Percentiles rank a stretch among this genome's conserved stretches.
phyloP scores from a whole-genome alignment of 1,284 basidiomycete genomes.

The Sparassis latifolia region DNA sequence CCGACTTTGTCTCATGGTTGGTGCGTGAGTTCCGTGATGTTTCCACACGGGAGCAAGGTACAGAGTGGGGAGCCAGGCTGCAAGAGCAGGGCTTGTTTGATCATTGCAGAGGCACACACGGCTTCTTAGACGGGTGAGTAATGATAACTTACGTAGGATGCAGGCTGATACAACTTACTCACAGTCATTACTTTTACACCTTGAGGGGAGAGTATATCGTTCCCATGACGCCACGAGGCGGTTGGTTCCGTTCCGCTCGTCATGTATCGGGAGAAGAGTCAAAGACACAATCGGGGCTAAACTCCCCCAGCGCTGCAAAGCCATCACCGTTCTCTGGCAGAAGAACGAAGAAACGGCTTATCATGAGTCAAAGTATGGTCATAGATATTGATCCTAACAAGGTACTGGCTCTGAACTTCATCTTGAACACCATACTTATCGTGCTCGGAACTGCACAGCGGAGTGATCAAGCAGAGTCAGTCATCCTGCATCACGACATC shows the following conservation, averaged over 20 bases:
- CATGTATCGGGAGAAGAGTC: conserved; percentile 29
- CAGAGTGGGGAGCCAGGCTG: conserved; percentile 73
- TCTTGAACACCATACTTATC: too few species aligned
- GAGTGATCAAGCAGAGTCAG: conserved; percentile 84
- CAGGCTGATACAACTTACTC: conserved; percentile 3
- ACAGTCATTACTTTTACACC: conserved; percentile 81
- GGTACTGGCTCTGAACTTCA: conserved; percentile 28
- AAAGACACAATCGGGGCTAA: conserved; percentile 28
- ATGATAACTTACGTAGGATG: conserved; percentile 1
- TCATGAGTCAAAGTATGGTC: conserved; percentile 82
- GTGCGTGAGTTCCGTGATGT: conserved; percentile 83
- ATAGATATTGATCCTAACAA: conserved; percentile 82
- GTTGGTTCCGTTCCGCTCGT: conserved; percentile 53
- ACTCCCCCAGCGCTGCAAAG: conserved; percentile 30
- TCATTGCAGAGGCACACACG: conserved; percentile 72
- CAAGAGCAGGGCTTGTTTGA: conserved; percentile 78
- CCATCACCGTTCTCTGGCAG: conserved; percentile 29
- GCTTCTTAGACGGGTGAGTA: conserved; percentile 80
- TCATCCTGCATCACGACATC: conserved; percentile 86
- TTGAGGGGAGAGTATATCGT: conserved; percentile 71
- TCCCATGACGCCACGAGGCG: conserved; percentile 56
- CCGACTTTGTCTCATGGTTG: conserved; percentile 84
- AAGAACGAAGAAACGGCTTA: conserved; percentile 56
- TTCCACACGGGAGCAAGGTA: conserved; percentile 68
- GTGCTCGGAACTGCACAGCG: conserved; percentile 34